Percentiles rank a stretch among this genome's conserved stretches.
These are phyloP conservation scores for Globisporangium radiosum DNA, from an alignment of 352 stramenopile genomes.

Conservation along the genomic window DNA sequence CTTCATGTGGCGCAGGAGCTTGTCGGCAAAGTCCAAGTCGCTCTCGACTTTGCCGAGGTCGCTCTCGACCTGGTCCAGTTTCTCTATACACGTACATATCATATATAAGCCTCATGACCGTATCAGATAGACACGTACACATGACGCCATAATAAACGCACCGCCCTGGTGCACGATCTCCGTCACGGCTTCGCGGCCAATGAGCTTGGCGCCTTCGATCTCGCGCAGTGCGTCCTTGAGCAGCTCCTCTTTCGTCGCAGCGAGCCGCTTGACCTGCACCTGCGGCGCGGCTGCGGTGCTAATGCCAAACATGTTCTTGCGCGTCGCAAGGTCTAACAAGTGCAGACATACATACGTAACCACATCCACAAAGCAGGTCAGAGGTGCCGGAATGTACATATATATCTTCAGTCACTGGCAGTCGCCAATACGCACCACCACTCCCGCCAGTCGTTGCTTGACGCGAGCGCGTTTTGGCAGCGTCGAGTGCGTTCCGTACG, in stretches of 20 bases:
- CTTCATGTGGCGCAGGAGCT: slow-evolving; percentile 65
- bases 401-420: too few species aligned
- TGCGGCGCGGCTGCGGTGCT: slow-evolving; percentile 31
- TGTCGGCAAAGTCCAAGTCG: slow-evolving; percentile 71
- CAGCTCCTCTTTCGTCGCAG: slow-evolving; percentile 50
- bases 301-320: slow-evolving; percentile 59
- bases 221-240: slow-evolving; percentile 68
- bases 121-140: too few species aligned
- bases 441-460: slow-evolving; percentile 4
- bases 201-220: slow-evolving; percentile 62
- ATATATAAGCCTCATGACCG: too few species aligned
- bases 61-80: slow-evolving; percentile 61
- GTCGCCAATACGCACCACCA: neutral
- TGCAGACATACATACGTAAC: neutral
- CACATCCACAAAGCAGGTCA: too few species aligned
- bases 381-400: too few species aligned
- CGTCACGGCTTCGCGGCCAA: slow-evolving; percentile 58
- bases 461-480: slow-evolving; percentile 40
- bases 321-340: slow-evolving; percentile 19
- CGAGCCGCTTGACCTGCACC: slow-evolving; percentile 64
- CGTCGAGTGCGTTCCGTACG: slow-evolving; percentile 59
- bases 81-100: slow-evolving; percentile 26
- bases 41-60: slow-evolving; percentile 49
- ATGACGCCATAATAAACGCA: slow-evolving; percentile 10
- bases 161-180: slow-evolving; percentile 68